Conservation (phyloP, 148 eudicot species). For the Camellia lanceoleosa region DNA sequence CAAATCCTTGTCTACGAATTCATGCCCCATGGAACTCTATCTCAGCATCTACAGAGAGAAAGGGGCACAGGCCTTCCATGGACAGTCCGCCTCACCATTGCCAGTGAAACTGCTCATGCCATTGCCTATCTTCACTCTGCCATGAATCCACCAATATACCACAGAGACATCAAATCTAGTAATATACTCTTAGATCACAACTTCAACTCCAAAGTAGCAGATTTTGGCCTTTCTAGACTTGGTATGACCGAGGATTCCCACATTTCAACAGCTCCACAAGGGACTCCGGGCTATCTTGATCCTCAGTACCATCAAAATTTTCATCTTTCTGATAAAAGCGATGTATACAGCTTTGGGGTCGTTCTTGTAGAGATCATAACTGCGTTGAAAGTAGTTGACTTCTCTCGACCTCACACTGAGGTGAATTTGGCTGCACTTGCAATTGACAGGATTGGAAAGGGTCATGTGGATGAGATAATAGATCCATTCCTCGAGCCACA, state of each 20-base stretch:
- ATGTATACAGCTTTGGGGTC: conserved; percentile 46
- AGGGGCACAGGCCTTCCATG: conserved; percentile 28
- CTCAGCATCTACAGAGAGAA: conserved; percentile 33
- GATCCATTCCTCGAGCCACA: conserved; percentile 37
- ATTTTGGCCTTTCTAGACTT: conserved; percentile 42
- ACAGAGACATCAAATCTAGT: conserved; percentile 38
- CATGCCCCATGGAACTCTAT: conserved; percentile 37
- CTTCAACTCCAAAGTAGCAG: conserved; percentile 37
- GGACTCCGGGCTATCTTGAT: conserved; percentile 44
- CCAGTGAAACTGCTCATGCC: conserved; percentile 34
- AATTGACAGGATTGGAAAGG: conserved; percentile 37
- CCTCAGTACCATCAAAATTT: conserved; percentile 34
- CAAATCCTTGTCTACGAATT: conserved; percentile 28
- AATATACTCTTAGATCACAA: conserved; percentile 39
- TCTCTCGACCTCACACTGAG: conserved; percentile 25
- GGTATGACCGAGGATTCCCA: conserved; percentile 34
- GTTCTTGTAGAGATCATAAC: conserved; percentile 45
- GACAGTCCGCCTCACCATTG: conserved; percentile 34
- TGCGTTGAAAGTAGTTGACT: conserved; percentile 29
- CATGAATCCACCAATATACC: conserved; percentile 38
- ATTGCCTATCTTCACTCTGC: conserved; percentile 40
- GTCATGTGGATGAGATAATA: conserved; percentile 38
- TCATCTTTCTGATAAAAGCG: conserved; percentile 36
- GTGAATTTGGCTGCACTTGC: conserved; percentile 44
- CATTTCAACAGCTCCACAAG: conserved; percentile 43